Evolutionary conservation across 2,329 filamentous ascomycete species (phyloP).

Genomic region (Sclerotinia subarctica): DNA sequence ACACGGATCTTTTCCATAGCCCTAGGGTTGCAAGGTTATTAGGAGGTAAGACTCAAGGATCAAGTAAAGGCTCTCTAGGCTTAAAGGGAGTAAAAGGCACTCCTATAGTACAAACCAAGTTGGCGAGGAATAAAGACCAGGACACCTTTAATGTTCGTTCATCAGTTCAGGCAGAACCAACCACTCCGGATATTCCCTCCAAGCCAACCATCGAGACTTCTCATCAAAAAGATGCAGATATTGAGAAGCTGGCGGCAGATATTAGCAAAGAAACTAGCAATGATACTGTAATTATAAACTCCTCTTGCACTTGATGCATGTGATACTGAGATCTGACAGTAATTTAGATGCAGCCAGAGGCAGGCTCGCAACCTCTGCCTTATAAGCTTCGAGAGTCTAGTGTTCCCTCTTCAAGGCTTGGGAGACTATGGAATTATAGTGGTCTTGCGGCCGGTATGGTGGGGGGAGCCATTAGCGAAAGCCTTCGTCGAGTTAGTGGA

Average conservation of each 20-base stretch:
- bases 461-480: conserved; percentile 83
- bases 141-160: conserved; percentile 38
- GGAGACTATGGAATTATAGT: conserved; percentile 90
- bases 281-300: conserved; percentile 10
- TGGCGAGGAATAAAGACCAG: conserved; percentile 39
- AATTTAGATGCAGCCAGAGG: conserved; percentile 29
- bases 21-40: conserved; percentile 55
- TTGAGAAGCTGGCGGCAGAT: conserved; percentile 46
- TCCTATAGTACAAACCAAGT: conserved; percentile 38
- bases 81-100: conserved; percentile 38
- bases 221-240: conserved; percentile 39
- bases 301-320: conserved; percentile 15
- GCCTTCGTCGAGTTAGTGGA: conserved; percentile 75
- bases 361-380: conserved; percentile 35
- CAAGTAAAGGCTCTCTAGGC: conserved; percentile 30
- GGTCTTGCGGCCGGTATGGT: conserved; percentile 94
- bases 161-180: conserved; percentile 18
- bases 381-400: conserved; percentile 83
- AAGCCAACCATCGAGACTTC: neutral
- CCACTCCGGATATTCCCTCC: conserved; percentile 22
- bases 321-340: conserved; percentile 49
- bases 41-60: conserved; percentile 43
- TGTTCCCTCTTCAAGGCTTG: conserved; percentile 82
- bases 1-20: conserved; percentile 61
- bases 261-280: conserved; percentile 42